Evolutionary conservation across 371 early-diverging fungal species (phyloP).

Genomic region (Haplosporangium sp.): DNA sequence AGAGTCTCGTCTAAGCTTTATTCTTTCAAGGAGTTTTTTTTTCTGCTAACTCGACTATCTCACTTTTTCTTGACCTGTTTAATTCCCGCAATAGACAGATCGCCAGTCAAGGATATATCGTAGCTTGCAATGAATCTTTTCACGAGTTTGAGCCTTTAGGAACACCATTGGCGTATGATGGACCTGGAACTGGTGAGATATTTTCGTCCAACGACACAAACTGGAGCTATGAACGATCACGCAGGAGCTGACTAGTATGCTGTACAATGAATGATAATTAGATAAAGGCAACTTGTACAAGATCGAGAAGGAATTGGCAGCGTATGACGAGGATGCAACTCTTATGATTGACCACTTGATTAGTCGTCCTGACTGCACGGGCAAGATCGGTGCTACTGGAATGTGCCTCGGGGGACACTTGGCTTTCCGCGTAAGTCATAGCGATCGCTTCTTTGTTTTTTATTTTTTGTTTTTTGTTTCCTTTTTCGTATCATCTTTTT

Average conservation of each 20-base stretch:
- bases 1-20: too few species aligned
- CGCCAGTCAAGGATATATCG: constrained; percentile 59
- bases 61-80: too few species aligned
- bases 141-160: constrained; percentile 67
- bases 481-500: not conserved
- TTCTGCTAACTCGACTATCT: constrained; percentile 1
- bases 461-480: not conserved
- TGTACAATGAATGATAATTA: not conserved
- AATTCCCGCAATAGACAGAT: constrained; percentile 33
- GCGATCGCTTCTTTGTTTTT: not conserved
- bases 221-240: not conserved
- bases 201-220: too few species aligned
- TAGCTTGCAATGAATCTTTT: constrained; percentile 66
- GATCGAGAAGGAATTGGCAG: constrained; percentile 60
- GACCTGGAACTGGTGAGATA: constrained; percentile 58
- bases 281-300: constrained; percentile 59
- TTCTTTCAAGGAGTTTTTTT: not conserved
- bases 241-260: too few species aligned
- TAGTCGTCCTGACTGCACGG: constrained; percentile 61
- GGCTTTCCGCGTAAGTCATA: constrained; percentile 58
- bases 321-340: constrained; percentile 67
- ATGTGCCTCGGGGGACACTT: constrained; percentile 71
- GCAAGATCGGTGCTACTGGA: constrained; percentile 62
- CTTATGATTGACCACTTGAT: constrained; percentile 59
- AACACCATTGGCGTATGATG: constrained; percentile 62